Evolutionary conservation across 1,284 basidiomycete species (phyloP).

Genomic region (Phlebopus sp.): DNA sequence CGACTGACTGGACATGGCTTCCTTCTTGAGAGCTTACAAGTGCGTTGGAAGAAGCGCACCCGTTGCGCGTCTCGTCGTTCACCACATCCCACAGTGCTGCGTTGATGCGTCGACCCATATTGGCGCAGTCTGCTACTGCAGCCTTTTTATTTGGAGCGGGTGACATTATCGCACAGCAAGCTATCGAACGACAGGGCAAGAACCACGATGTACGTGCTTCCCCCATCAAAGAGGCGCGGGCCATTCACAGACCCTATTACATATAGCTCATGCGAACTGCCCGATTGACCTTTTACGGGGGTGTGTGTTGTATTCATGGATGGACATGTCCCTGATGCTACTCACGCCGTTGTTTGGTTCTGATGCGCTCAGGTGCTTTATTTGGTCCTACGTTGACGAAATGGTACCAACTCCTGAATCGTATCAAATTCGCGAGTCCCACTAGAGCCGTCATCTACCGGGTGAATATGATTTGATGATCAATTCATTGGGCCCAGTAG

Average conservation of each 20-base stretch:
- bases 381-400: constrained; percentile 73
- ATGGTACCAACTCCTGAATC: constrained; percentile 67
- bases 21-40: constrained; percentile 33
- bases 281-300: constrained; percentile 73
- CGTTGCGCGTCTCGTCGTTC: neutral
- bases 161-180: constrained; percentile 83
- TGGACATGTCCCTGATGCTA: neutral
- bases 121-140: constrained; percentile 64
- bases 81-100: constrained; percentile 43
- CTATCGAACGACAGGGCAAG: constrained; percentile 63
- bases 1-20: constrained; percentile 19
- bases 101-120: constrained; percentile 62
- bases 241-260: neutral
- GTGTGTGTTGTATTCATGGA: constrained; percentile 34
- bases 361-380: constrained; percentile 47
- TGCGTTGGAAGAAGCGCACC: constrained; percentile 13
- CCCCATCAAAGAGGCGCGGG: neutral
- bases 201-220: constrained; percentile 66
- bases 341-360: constrained; percentile 2
- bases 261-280: constrained; percentile 66
- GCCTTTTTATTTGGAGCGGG: constrained; percentile 71
- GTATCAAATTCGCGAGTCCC: constrained; percentile 59
- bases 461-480: constrained; percentile 38
- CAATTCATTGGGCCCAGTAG: neutral
- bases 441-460: constrained; percentile 57